phyloP scores from a whole-genome alignment of 805 yeast species.

The Metschnikowia drakensbergensis region DNA sequence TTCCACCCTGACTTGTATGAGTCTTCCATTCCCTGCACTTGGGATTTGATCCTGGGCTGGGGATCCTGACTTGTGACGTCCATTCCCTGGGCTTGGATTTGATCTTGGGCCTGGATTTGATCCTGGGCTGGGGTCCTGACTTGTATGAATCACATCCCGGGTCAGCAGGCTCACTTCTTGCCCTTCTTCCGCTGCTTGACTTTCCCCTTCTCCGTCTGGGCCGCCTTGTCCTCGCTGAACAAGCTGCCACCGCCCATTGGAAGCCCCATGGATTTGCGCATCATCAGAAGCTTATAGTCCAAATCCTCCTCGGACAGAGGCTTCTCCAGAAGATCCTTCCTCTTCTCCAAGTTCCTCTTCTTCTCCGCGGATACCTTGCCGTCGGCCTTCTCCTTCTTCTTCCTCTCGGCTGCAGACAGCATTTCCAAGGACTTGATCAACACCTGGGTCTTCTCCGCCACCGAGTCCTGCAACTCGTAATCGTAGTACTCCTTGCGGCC shows the following conservation, averaged over 20 bases:
- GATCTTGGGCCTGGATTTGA: too few species aligned
- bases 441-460: constrained; percentile 60
- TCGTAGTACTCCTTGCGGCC: constrained; percentile 66
- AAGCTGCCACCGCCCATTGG: constrained; percentile 16
- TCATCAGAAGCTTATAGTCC: constrained; percentile 28
- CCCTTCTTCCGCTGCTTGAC: not conserved
- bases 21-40: too few species aligned
- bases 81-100: too few species aligned
- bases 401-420: constrained; percentile 65
- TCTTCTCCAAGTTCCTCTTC: constrained; percentile 18
- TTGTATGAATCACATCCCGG: too few species aligned
- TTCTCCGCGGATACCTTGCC: constrained; percentile 18
- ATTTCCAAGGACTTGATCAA: constrained; percentile 62
- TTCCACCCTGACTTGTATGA: too few species aligned
- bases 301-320: constrained; percentile 36
- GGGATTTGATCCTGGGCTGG: too few species aligned
- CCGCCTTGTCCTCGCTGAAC: constrained; percentile 4
- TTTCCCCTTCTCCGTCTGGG: not conserved
- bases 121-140: too few species aligned
- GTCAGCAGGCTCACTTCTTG: not conserved
- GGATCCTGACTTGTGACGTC: too few species aligned
- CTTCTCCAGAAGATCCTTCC: constrained; percentile 28
- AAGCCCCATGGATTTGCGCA: constrained; percentile 23
- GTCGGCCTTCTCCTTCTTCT: constrained; percentile 27
- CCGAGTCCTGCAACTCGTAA: constrained; percentile 51